Evolutionary conservation across 306 rosid species (phyloP).

Genomic region (Quercus wislizeni): DNA sequence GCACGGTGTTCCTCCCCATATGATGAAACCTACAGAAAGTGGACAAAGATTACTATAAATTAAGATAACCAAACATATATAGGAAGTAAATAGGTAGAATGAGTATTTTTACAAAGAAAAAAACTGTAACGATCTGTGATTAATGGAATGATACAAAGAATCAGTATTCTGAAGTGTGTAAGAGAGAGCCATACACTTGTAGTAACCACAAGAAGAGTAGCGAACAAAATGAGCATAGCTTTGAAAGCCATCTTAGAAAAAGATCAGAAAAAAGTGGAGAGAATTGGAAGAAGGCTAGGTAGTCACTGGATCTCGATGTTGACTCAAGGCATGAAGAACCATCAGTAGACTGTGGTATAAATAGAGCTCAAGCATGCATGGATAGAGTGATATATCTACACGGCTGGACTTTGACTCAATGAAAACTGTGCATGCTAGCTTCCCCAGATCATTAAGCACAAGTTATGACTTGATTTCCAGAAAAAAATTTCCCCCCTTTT

Average conservation of each 20-base stretch:
- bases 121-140: too few species aligned
- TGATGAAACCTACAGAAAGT: slow-evolving; percentile 34
- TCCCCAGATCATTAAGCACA: neutral
- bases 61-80: slow-evolving; percentile 11
- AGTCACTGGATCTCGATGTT: slow-evolving; percentile 10
- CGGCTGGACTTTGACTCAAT: neutral
- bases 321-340: neutral
- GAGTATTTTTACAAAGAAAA: too few species aligned
- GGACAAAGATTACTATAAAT: neutral
- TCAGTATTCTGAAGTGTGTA: neutral
- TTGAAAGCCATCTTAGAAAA: slow-evolving; percentile 45
- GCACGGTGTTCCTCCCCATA: slow-evolving; percentile 23
- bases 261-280: neutral
- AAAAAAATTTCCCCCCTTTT: neutral
- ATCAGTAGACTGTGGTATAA: slow-evolving; percentile 20
- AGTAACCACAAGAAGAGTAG: slow-evolving; percentile 33
- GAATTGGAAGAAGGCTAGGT: neutral
- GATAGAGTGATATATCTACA: neutral
- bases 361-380: slow-evolving; percentile 26
- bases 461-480: neutral
- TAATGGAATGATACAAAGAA: too few species aligned
- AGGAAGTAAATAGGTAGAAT: neutral
- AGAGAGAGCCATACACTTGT: slow-evolving; percentile 34
- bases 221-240: slow-evolving; percentile 34
- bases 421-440: neutral